Evolutionary conservation across 495 filamentous ascomycete genomes (phyloP).

Genomic region (Penicillium canescens): DNA sequence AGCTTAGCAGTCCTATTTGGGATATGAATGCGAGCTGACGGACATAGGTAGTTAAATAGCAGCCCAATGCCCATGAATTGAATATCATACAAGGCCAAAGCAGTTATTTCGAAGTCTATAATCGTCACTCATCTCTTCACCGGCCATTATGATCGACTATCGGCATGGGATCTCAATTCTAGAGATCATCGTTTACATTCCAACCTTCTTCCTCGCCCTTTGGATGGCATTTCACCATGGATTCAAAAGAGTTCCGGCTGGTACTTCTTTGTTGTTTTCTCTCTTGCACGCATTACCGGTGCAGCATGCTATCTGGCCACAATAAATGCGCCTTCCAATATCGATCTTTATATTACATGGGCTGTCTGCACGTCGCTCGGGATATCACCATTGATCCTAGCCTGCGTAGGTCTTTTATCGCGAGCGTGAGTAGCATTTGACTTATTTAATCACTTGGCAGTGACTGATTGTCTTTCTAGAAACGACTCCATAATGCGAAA

Average conservation of each 20-base stretch:
- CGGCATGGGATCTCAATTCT: slow-evolving; percentile 38
- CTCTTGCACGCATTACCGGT: slow-evolving; percentile 35
- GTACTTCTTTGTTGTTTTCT: slow-evolving; percentile 40
- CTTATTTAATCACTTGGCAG: not conserved
- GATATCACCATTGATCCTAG: slow-evolving; percentile 21
- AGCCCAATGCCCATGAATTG: not conserved
- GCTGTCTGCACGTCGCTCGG: slow-evolving; percentile 26
- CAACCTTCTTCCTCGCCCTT: slow-evolving; percentile 29
- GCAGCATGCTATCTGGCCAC: slow-evolving; percentile 37
- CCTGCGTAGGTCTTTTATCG: slow-evolving; percentile 18
- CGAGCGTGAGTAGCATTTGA: slow-evolving; percentile 16
- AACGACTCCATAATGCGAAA: slow-evolving; percentile 24
- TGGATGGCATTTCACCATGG: slow-evolving; percentile 40
- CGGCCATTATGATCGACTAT: slow-evolving; percentile 15
- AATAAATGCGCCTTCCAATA: slow-evolving; percentile 25
- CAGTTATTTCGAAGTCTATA: not conserved
- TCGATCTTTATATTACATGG: slow-evolving; percentile 19
- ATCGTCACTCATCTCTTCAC: not conserved
- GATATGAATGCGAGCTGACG: not conserved
- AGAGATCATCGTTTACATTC: slow-evolving; percentile 34
- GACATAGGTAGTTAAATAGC: not conserved
- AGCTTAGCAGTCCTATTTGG: not conserved
- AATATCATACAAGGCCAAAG: not conserved
- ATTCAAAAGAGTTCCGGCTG: slow-evolving; percentile 34
- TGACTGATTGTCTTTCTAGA: not conserved